phyloP scores from a whole-genome alignment of 2,329 filamentous ascomycete species.

The Botrytis fabae region DNA sequence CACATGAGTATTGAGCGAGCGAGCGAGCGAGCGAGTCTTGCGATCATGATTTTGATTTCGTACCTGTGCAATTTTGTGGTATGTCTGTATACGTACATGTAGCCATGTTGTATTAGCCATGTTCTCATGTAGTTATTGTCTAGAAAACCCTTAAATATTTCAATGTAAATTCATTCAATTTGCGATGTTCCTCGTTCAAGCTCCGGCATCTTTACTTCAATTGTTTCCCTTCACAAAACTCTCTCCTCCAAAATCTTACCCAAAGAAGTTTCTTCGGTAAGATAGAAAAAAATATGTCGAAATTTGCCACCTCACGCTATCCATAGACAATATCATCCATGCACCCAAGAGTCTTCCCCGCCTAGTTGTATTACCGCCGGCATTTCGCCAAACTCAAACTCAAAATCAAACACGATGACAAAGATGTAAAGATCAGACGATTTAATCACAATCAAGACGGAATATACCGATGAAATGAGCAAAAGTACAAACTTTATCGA shows the following conservation, averaged over 20 bases:
- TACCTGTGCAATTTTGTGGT: not conserved
- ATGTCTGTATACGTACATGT: not conserved
- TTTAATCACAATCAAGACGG: not conserved
- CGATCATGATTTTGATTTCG: not conserved
- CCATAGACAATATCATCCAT: not conserved
- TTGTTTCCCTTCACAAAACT: not conserved
- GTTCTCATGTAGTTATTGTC: not conserved
- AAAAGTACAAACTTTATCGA: not conserved
- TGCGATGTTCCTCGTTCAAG: not conserved
- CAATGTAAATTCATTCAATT: not conserved
- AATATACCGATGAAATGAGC: not conserved
- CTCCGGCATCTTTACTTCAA: not conserved
- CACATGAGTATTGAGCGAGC: not conserved
- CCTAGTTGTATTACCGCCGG: not conserved
- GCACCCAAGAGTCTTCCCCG: not conserved
- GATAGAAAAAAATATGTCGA: not conserved
- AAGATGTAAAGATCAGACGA: not conserved
- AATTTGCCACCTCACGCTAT: not conserved
- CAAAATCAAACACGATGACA: not conserved
- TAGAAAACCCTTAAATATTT: not conserved
- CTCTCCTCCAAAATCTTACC: not conserved
- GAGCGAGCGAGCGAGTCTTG: slow-evolving; percentile 4
- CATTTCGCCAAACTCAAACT: not conserved
- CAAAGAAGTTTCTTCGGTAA: not conserved
- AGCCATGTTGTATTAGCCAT: not conserved